Evolutionary conservation across 352 stramenopile species (phyloP).

Genomic region (Phytophthora rubi): DNA sequence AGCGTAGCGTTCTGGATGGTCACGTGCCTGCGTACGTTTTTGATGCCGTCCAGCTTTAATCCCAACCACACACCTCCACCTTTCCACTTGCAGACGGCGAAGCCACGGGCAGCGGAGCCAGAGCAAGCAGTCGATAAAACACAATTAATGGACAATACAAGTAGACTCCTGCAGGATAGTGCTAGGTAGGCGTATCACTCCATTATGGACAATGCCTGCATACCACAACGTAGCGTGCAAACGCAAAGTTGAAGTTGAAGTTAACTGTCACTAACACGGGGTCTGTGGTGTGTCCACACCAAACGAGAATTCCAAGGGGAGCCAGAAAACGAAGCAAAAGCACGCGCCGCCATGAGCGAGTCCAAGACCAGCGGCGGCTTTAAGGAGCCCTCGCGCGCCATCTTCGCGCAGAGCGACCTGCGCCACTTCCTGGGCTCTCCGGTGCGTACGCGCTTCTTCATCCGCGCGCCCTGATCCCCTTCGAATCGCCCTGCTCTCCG

Average conservation of each 20-base stretch:
- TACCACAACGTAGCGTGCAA: background rate
- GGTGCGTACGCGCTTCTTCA: conserved; percentile 32
- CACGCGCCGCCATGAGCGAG: conserved; percentile 32
- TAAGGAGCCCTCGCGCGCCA: conserved; percentile 70
- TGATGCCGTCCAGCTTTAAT: conserved; percentile 83
- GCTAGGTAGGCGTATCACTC: too few species aligned
- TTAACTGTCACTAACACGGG: conserved; percentile 6
- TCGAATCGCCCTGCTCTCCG: background rate
- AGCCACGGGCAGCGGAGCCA: conserved; percentile 12
- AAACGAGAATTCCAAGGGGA: conserved; percentile 18
- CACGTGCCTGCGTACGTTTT: conserved; percentile 92
- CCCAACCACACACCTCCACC: conserved; percentile 1
- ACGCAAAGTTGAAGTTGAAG: conserved; percentile 19
- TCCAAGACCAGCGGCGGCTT: conserved; percentile 38
- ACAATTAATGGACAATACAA: conserved; percentile 21
- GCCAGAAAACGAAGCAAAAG: conserved; percentile 38
- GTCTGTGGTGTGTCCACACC: background rate
- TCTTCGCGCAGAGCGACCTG: conserved; percentile 81
- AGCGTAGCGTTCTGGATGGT: conserved; percentile 79
- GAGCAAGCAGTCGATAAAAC: conserved; percentile 17
- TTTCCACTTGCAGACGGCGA: conserved; percentile 7
- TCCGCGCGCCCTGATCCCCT: background rate
- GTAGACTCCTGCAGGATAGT: conserved; percentile 1
- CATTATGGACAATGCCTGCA: background rate
- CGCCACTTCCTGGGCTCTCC: conserved; percentile 72